Percentiles rank a stretch among this genome's conserved stretches.
Conservation (phyloP, 2,329 filamentous ascomycete genomes). For the Verticillium zaregamsianum region DNA sequence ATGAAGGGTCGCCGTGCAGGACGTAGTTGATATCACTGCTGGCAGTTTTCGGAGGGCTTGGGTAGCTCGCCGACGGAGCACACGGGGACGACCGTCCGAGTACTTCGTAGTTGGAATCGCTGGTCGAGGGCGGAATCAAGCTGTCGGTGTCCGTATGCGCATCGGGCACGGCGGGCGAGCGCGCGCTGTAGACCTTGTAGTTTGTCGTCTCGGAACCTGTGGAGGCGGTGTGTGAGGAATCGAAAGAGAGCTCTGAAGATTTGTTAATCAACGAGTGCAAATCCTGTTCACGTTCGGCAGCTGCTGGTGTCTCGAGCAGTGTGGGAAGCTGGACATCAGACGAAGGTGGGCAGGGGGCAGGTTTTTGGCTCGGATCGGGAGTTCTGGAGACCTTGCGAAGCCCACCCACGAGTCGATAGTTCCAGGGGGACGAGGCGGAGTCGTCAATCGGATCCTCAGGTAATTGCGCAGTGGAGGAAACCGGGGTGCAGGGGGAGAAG, state of each 20-base stretch:
- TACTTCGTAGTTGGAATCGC: slow-evolving; percentile 47
- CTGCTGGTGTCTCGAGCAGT: slow-evolving; percentile 21
- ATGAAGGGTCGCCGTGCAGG: slow-evolving; percentile 40
- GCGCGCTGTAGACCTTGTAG: slow-evolving; percentile 49
- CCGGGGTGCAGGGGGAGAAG: slow-evolving; percentile 29
- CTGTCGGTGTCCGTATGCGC: slow-evolving; percentile 34
- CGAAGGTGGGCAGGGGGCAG: slow-evolving; percentile 9
- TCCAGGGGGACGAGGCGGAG: slow-evolving; percentile 39
- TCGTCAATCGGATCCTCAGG: slow-evolving; percentile 25
- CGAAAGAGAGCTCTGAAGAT: slow-evolving; percentile 11
- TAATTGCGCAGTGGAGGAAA: slow-evolving; percentile 28
- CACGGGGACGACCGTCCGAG: slow-evolving; percentile 46
- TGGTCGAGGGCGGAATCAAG: slow-evolving; percentile 34
- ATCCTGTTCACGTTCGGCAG: background rate
- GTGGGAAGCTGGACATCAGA: slow-evolving; percentile 12
- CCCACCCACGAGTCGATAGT: slow-evolving; percentile 50
- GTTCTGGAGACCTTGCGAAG: slow-evolving; percentile 47
- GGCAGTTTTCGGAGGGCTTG: slow-evolving; percentile 25
- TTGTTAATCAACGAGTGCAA: slow-evolving; percentile 14
- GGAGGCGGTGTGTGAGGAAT: slow-evolving; percentile 21
- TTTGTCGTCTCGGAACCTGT: slow-evolving; percentile 48
- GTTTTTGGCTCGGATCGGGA: slow-evolving; percentile 28
- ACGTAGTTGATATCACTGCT: slow-evolving; percentile 50
- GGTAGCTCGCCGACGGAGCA: slow-evolving; percentile 32
- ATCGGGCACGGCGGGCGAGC: slow-evolving; percentile 34